Percentiles rank a stretch among this genome's conserved stretches.
Conservation (phyloP, 768 basidiomycete genomes). For the Cyclocybe cylindracea region DNA sequence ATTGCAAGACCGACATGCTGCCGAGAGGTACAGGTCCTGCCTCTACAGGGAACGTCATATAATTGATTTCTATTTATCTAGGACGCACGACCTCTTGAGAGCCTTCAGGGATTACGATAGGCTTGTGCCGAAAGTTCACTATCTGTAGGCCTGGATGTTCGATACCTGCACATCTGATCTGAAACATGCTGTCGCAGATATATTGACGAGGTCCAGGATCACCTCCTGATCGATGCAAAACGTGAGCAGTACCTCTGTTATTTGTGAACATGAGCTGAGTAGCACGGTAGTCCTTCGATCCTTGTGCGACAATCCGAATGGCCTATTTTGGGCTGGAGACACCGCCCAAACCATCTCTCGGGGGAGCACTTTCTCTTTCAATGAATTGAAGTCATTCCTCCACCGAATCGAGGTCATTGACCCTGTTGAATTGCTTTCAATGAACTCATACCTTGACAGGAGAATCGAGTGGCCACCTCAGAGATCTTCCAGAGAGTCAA, state of each 20-base stretch:
- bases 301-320: constrained; percentile 64
- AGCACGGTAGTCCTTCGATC: constrained; percentile 52
- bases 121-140: constrained; percentile 49
- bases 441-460: too few relatives aligned
- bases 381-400: constrained; percentile 69
- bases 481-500: too few relatives aligned
- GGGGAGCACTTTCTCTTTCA: constrained; percentile 72
- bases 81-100: constrained; percentile 52
- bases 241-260: constrained; percentile 33
- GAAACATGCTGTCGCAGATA: constrained; percentile 40
- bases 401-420: constrained; percentile 59
- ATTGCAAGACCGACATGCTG: constrained; percentile 49
- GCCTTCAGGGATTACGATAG: constrained; percentile 30
- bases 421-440: not conserved
- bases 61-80: constrained; percentile 17
- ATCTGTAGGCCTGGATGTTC: constrained; percentile 6
- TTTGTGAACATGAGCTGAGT: not conserved
- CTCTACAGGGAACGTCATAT: not conserved
- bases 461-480: too few relatives aligned
- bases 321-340: constrained; percentile 79
- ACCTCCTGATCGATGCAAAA: constrained; percentile 63
- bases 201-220: constrained; percentile 76
- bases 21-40: constrained; percentile 50
- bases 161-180: too few relatives aligned
- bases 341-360: constrained; percentile 78